Evolutionary conservation across 1,284 basidiomycete genomes (phyloP), one percentile per base, ranked within the genome.

Genomic region (Meira miltonrushii): DNA sequence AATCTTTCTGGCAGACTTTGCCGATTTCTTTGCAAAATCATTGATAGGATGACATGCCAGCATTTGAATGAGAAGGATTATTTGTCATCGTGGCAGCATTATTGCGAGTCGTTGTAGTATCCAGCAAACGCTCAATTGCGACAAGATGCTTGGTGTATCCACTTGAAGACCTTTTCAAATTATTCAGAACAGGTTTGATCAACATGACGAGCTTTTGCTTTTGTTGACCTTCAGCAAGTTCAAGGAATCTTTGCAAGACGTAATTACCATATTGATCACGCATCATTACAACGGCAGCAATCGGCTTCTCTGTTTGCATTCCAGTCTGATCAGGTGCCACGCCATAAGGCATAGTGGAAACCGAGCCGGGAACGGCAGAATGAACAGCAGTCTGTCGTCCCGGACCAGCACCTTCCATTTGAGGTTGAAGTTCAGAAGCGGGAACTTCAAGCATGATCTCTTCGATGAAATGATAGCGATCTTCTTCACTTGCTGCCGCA

Each of bases 241-340:
- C 72, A 13, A 79, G 59, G 50, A 78, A 74, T 17, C 77, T 62
- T 59, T 79, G 78, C 25, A 79, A 52, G 4, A 78, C 74, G 43
- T 78, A 79, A 48, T 79, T 93, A 33, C 87, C 90, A 79, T 85
- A 94, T 71, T 90, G 88, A 74, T 94, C 90, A 80, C 89, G 90
- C 85, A 92, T 89, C 88, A 94, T 88, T 13, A 70, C 25, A 19
- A 72, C 66, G 2, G 68, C 73, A 11, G 70, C 58, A 17, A 48
- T 49, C 39, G 38, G 58, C 17, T 8, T 51, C 15, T 23, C 19
- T 37, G 49, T 2, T 23, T 8, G 15, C 15, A 8, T 10, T 23
- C 10, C 13, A 7, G 39, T 21, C 10, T 38, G 13, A 19, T 44
- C 51, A 15, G 13, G 13, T 11, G 13, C 23, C 13, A 17, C 15